Base-by-base conservation (phyloP, 306 rosid species). In the Prosopis cineraria region DNA sequence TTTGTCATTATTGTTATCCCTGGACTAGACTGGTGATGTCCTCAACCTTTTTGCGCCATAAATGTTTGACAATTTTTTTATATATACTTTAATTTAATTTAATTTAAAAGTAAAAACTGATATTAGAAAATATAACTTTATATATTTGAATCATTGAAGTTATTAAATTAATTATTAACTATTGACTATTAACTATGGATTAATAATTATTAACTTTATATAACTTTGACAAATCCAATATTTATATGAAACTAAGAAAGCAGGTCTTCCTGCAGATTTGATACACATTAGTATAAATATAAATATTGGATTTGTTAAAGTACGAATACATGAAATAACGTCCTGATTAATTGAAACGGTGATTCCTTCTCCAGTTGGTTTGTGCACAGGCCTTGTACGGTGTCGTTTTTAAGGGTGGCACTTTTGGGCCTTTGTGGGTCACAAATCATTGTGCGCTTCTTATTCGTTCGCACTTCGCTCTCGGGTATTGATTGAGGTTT, bases 381-480 rank as follows among this genome's bases (percentile, higher is more conserved):
- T 43, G 47, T 1, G 10, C 4, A 0, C 22, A 19, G 55, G 6
- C 36, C 9, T 17, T 6, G 17, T 17, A 52, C 62, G 62, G 29
- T 7, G 62, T 53, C 62, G 62, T 22, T 53, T 24, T 1, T 20
- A 41, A 5, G 14, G 0, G 41, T 31, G 56, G 30, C 84, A 62
- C 62, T 72, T 72, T 77, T 82, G 87, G 79, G 70, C 72, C 64
- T 58, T 68, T 78, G 40, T 68, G 80, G 76, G 70, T 84, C 93
- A 82, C 97, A 86, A 16, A 34, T 45, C 72, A 71, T 71, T 84
- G 13, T 86, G 96, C 86, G 97, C 86, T 84, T 76, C 40, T 45
- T 73, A 76, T 82, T 81, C 24, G 65, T 74, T 63, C 86, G 84
- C 89, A 83, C 50, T 87, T 90, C 91, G 84, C 93, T 82, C 93